Conservation (phyloP, 768 basidiomycete species). For the Russula griseocarnosa region DNA sequence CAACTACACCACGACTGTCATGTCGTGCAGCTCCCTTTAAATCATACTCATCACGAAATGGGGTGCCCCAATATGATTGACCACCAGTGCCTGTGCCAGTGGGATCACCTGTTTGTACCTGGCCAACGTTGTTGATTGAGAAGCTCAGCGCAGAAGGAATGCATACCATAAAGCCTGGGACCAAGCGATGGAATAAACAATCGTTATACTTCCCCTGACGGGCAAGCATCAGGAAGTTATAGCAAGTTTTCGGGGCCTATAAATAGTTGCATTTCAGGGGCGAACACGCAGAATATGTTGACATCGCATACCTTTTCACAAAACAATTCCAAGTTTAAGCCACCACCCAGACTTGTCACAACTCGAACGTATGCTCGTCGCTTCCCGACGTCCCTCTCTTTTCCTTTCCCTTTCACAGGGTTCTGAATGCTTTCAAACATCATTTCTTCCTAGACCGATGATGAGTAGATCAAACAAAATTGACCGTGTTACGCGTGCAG, state of each 20-base stretch:
- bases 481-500: slow-evolving; percentile 22
- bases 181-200: slow-evolving; percentile 85
- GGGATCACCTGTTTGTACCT: slow-evolving; percentile 99
- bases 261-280: slow-evolving; percentile 2
- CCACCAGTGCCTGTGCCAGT: slow-evolving; percentile 95
- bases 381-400: slow-evolving; percentile 90
- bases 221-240: slow-evolving; percentile 96
- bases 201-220: slow-evolving; percentile 86
- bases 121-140: slow-evolving; percentile 9
- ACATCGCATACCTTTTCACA: slow-evolving; percentile 69
- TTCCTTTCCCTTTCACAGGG: slow-evolving; percentile 77
- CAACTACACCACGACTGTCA: slow-evolving; percentile 75
- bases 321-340: slow-evolving; percentile 76
- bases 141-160: slow-evolving; percentile 4
- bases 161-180: slow-evolving; percentile 91
- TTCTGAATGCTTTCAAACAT: slow-evolving; percentile 95
- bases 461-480: background rate
- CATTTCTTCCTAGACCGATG: slow-evolving; percentile 68
- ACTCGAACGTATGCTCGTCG: slow-evolving; percentile 94
- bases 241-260: slow-evolving; percentile 96
- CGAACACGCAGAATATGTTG: slow-evolving; percentile 5
- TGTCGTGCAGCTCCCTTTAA: slow-evolving; percentile 85
- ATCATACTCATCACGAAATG: slow-evolving; percentile 93
- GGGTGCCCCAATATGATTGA: slow-evolving; percentile 89
- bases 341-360: slow-evolving; percentile 85